phyloP scores from a whole-genome alignment of 108 stramenopile genomes.

The Skeletonema marinoi region DNA sequence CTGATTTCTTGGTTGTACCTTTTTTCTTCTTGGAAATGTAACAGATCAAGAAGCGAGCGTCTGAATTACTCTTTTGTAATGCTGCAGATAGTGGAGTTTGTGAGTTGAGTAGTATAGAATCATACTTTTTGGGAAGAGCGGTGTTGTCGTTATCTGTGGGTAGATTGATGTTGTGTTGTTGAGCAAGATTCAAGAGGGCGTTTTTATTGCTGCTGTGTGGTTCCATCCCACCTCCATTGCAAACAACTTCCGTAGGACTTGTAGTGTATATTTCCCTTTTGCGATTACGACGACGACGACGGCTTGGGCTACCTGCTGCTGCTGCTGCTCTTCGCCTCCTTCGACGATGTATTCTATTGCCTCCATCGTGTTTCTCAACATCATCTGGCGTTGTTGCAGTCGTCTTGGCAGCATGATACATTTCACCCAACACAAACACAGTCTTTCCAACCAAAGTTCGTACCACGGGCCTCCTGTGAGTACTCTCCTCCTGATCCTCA shows the following conservation, averaged over 20 bases:
- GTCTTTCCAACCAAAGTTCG: constrained; percentile 25
- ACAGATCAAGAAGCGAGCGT: constrained; percentile 74
- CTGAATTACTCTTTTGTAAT: constrained; percentile 51
- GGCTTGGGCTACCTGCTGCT: constrained; percentile 1
- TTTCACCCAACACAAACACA: constrained; percentile 14
- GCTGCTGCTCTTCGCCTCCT: background rate
- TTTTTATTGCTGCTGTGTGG: background rate
- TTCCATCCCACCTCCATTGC: constrained; percentile 21
- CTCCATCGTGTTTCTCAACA: background rate
- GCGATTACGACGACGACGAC: background rate
- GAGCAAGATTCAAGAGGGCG: background rate
- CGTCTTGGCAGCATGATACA: constrained; percentile 16
- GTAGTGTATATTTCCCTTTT: background rate
- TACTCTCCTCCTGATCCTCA: background rate
- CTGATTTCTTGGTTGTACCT: constrained; percentile 14
- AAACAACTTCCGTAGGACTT: background rate
- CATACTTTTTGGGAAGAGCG: constrained; percentile 2
- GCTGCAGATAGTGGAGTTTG: constrained; percentile 56
- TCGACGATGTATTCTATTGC: background rate
- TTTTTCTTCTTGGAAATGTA: constrained; percentile 57
- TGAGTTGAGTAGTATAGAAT: constrained; percentile 20
- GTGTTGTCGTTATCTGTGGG: background rate
- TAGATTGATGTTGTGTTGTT: constrained; percentile 2
- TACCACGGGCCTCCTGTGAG: background rate
- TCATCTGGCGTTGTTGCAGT: background rate